Conservation (phyloP, 1,284 basidiomycete genomes). For the Leccinum fuscescens region DNA sequence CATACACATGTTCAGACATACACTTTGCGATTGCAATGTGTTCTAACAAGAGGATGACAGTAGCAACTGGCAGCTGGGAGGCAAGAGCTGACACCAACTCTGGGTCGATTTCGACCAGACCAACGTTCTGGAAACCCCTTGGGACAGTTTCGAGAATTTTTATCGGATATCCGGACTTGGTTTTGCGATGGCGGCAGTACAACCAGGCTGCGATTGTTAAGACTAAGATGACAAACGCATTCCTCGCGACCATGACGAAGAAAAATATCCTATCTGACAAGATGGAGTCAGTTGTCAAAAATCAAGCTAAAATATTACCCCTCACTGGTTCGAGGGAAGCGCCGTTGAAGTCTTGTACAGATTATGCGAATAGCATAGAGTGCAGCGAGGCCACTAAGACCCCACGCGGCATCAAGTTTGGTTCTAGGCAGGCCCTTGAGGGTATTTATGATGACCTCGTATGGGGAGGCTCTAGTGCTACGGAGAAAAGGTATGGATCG, state of each 20-base stretch:
- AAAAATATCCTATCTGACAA: slow-evolving; percentile 73
- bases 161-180: slow-evolving; percentile 73
- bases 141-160: slow-evolving; percentile 85
- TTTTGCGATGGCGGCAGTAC: slow-evolving; percentile 66
- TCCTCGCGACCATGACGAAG: slow-evolving; percentile 82
- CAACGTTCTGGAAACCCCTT: slow-evolving; percentile 77
- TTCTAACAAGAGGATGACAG: slow-evolving; percentile 92
- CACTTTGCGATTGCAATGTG: slow-evolving; percentile 96
- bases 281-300: neutral
- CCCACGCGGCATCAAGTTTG: slow-evolving; percentile 86
- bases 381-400: slow-evolving; percentile 70
- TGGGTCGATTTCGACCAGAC: slow-evolving; percentile 64
- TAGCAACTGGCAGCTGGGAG: slow-evolving; percentile 84
- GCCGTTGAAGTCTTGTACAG: slow-evolving; percentile 58
- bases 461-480: slow-evolving; percentile 83
- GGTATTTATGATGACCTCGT: slow-evolving; percentile 88
- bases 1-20: slow-evolving; percentile 29
- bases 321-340: slow-evolving; percentile 66
- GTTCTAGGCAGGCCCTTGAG: slow-evolving; percentile 79
- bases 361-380: slow-evolving; percentile 76
- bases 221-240: slow-evolving; percentile 84
- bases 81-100: slow-evolving; percentile 71
- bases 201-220: slow-evolving; percentile 85
- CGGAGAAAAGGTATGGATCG: neutral
- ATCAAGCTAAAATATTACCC: slow-evolving; percentile 12